phyloP scores from a whole-genome alignment of 768 basidiomycete species.

The Clathrus columnatus region DNA sequence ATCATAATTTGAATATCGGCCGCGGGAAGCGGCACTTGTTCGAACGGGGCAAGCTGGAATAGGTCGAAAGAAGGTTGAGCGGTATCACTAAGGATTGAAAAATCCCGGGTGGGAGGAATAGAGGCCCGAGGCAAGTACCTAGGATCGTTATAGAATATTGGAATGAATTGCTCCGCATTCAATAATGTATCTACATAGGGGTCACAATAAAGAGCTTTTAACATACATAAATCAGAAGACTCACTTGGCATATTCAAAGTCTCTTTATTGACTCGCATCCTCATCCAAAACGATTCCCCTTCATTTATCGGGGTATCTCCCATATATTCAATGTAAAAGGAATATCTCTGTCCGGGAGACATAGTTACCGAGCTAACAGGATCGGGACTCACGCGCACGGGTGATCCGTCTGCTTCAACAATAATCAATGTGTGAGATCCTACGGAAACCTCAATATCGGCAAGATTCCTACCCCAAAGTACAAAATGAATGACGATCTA shows the following conservation, averaged over 20 bases:
- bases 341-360: conserved; percentile 14
- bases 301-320: neutral
- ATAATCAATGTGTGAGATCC: conserved; percentile 12
- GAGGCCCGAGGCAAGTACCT: neutral
- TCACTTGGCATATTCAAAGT: conserved; percentile 11
- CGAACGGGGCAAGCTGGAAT: neutral
- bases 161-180: conserved; percentile 4
- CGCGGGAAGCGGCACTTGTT: conserved; percentile 1
- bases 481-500: neutral
- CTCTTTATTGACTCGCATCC: conserved; percentile 1
- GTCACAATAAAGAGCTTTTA: neutral
- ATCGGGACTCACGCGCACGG: conserved; percentile 2
- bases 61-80: neutral
- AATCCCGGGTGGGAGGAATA: neutral
- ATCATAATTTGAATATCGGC: conserved; percentile 6
- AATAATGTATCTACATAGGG: conserved; percentile 1
- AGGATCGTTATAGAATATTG: conserved; percentile 7
- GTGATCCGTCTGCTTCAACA: conserved; percentile 13
- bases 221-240: neutral
- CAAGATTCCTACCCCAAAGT: neutral
- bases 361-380: conserved; percentile 9
- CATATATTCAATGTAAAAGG: conserved; percentile 9
- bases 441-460: conserved; percentile 10
- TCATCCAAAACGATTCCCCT: conserved; percentile 11
- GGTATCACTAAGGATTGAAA: neutral